Conservation (phyloP, 768 basidiomycete genomes). For the Kwoniella dejecticola region DNA sequence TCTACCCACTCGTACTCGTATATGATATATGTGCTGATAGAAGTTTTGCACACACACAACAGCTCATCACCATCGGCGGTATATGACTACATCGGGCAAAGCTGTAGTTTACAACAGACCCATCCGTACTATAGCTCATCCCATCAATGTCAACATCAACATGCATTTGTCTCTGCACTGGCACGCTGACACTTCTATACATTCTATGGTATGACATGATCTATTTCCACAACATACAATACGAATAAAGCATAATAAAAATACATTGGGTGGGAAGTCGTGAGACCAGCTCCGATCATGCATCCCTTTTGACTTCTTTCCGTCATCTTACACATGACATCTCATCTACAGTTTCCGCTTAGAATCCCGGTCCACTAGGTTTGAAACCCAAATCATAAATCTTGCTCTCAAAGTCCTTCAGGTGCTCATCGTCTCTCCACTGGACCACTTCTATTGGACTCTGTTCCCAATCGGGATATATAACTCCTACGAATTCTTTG, state of each 20-base stretch:
- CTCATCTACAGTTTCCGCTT: neutral
- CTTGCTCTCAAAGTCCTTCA: constrained; percentile 39
- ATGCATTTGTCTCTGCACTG: too few species aligned
- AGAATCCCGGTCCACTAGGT: constrained; percentile 47
- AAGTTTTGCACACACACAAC: neutral
- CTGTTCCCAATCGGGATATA: constrained; percentile 42
- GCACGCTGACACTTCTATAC: neutral
- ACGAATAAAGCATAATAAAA: neutral
- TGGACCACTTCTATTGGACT: constrained; percentile 47
- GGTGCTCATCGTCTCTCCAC: constrained; percentile 39
- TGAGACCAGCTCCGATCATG: neutral
- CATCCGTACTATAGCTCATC: too few species aligned
- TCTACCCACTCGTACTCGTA: neutral
- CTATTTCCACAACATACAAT: neutral
- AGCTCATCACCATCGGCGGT: constrained; percentile 19
- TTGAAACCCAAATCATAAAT: constrained; percentile 51
- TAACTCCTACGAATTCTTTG: constrained; percentile 15
- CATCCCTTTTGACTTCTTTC: too few species aligned
- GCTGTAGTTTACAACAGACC: too few species aligned
- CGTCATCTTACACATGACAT: too few species aligned
- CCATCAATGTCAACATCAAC: too few species aligned
- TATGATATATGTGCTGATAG: neutral
- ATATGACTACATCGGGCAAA: constrained; percentile 2
- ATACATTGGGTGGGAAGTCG: neutral
- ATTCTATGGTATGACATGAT: neutral